Evolutionary conservation across 352 stramenopile genomes (phyloP).

Genomic region (Pythium angustatum): DNA sequence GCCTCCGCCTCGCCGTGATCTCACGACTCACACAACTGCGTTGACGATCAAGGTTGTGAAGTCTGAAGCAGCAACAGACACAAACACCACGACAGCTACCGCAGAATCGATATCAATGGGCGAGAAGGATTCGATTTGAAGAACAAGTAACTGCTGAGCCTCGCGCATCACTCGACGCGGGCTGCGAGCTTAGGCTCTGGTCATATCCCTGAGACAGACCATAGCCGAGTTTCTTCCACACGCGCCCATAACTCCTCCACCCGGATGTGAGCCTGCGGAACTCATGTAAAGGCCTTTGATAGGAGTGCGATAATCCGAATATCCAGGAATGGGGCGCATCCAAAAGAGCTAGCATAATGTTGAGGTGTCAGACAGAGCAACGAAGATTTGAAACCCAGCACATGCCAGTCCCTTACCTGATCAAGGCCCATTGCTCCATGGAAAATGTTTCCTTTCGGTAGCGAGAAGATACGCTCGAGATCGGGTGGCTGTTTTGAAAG

Average conservation of each 20-base stretch:
- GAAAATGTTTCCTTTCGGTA: conserved; percentile 90
- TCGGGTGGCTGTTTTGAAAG: conserved; percentile 60
- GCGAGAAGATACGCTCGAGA: conserved; percentile 85
- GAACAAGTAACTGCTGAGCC: neutral
- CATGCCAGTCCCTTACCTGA: conserved; percentile 48
- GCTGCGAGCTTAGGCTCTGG: too few relatives aligned
- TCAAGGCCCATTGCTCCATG: conserved; percentile 90
- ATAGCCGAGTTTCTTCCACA: conserved; percentile 83
- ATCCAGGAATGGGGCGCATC: conserved; percentile 81
- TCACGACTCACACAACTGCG: neutral
- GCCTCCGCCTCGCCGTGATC: neutral
- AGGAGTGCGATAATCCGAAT: conserved; percentile 82
- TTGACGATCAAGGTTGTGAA: neutral
- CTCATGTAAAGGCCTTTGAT: conserved; percentile 85
- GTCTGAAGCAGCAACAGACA: neutral
- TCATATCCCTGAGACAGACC: conserved; percentile 71
- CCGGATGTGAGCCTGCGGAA: conserved; percentile 83
- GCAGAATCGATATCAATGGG: neutral
- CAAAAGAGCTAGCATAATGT: conserved; percentile 77
- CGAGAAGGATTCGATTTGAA: neutral
- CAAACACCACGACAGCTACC: neutral
- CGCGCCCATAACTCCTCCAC: conserved; percentile 91
- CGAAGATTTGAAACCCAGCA: too few relatives aligned
- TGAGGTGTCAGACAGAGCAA: conserved; percentile 1
- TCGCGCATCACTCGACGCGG: too few relatives aligned